A percentile compares a stretch with the other conserved stretches of the same genome.
Conservation (phyloP, 2,329 filamentous ascomycete genomes). For the Sporothrix pallida region DNA sequence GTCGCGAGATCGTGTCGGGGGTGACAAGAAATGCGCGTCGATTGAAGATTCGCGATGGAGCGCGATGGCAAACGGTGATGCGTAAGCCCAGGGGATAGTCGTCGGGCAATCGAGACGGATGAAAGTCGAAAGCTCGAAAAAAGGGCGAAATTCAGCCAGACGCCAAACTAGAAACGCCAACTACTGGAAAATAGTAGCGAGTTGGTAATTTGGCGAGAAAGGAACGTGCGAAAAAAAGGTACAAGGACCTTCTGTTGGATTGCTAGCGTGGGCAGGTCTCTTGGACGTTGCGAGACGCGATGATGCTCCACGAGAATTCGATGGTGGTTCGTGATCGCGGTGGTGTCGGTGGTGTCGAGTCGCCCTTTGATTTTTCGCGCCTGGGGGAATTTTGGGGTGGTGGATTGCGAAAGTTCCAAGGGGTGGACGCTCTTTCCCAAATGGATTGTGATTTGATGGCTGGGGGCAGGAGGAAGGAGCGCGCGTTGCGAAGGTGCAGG, state of each 20-base stretch:
- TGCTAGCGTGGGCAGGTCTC: slow-evolving; percentile 4
- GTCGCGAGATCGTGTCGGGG: neutral
- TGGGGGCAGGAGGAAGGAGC: slow-evolving; percentile 10
- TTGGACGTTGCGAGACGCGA: slow-evolving; percentile 27
- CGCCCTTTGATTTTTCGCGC: slow-evolving; percentile 19
- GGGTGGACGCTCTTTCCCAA: slow-evolving; percentile 22
- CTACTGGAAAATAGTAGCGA: neutral
- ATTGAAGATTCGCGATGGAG: slow-evolving; percentile 13
- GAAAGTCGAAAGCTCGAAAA: neutral
- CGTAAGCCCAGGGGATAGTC: slow-evolving; percentile 4
- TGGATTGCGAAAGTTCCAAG: slow-evolving; percentile 27
- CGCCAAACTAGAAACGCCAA: slow-evolving; percentile 8
- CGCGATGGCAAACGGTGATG: neutral
- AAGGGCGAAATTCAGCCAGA: neutral
- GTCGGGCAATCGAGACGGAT: neutral
- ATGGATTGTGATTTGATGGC: slow-evolving; percentile 24
- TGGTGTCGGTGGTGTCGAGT: slow-evolving; percentile 20
- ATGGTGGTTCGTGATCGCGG: slow-evolving; percentile 29
- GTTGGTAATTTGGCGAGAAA: neutral
- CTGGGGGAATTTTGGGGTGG: slow-evolving; percentile 17
- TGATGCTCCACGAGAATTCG: slow-evolving; percentile 31
- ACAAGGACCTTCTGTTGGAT: neutral
- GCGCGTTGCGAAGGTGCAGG: neutral
- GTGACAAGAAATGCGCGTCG: neutral
- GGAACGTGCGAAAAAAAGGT: neutral